Base-by-base conservation (phyloP, 164 flowering plant genomes). In the Piper longum region DNA sequence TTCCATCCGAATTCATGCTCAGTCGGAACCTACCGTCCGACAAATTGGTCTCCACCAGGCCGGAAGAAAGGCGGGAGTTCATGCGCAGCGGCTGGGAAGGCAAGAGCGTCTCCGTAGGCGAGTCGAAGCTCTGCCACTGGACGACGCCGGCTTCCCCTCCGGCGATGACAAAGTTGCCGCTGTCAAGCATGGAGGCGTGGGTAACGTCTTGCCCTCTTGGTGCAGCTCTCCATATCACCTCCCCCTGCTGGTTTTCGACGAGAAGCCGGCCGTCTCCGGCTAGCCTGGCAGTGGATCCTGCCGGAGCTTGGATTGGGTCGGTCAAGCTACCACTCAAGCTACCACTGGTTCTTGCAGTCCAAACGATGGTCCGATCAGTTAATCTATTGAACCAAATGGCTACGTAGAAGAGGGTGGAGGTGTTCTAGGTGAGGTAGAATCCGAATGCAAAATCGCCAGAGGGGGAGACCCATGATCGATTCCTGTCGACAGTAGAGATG, bases 51-150 rank as follows among this genome's bases (percentile, higher is more conserved):
- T 74, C 62, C 0, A 71, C 14, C 56, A 39, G 63, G 8, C 71
- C 70, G 18, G 78, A 62, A 4, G 40, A 43, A 8, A 80, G 70
- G 16, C 0, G 55, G 6, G 4, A 51, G 40, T 61, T 62, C 17
- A 0, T 44, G 11, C 17, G 17, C 45, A 78, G 39, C 4, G 2
- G 60, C 67, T 79, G 81, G 1, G 66, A 62, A 3, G 79, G 83
- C 48, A 79, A 57, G 36, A 81, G 64, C 7, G 85, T 79, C 16
- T 79, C 81, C 0, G 81, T 77, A 4, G 85, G 80, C 0, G 56
- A 4, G 18, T 63, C 66, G 54, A 81, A 81, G 55, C 71, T 75
- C 40, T 61, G 63, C 82, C 85, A 81, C 41, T 18, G 59, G 18
- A 4, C 7, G 43, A 36, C 57, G 2, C 4, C 19, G 19, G 48